Percentiles rank a stretch among this genome's conserved stretches.
These are phyloP conservation scores for Lachancea sp. DNA, from an alignment of 805 yeast species.

Conservation along the genomic window DNA sequence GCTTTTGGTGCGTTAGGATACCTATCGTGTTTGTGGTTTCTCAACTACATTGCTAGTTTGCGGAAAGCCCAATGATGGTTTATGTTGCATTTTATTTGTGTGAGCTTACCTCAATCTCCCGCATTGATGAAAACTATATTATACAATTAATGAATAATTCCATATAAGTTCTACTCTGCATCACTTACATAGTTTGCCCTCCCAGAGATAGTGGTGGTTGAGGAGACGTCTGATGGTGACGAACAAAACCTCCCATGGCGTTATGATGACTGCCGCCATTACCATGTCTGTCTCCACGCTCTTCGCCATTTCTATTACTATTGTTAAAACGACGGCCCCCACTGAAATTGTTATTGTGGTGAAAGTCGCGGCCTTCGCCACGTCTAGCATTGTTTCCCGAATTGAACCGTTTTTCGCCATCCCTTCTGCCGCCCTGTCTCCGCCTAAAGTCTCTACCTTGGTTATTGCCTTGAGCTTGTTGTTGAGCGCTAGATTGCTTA, in stretches of 20 bases:
- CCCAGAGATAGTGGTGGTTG: conserved; percentile 7
- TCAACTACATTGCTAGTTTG: conserved; percentile 34
- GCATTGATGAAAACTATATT: conserved; percentile 2
- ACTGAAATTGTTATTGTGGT: conserved; percentile 6
- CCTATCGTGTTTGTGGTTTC: conserved; percentile 58
- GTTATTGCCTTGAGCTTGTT: conserved; percentile 23
- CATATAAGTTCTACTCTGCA: conserved; percentile 11
- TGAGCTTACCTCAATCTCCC: not conserved
- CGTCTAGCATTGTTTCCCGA: conserved; percentile 26
- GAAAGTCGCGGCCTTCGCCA: conserved; percentile 23
- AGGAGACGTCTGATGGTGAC: conserved; percentile 21
- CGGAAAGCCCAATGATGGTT: conserved; percentile 2
- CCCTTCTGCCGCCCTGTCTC: conserved; percentile 19
- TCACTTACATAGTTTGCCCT: conserved; percentile 7
- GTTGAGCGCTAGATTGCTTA: conserved; percentile 39
- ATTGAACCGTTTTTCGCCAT: conserved; percentile 32
- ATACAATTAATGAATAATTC: conserved; percentile 6
- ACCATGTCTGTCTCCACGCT: conserved; percentile 2
- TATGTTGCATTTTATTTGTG: not conserved
- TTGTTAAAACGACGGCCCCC: conserved; percentile 5
- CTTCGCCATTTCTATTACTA: conserved; percentile 5
- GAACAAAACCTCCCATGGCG: conserved; percentile 31
- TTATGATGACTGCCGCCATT: conserved; percentile 12
- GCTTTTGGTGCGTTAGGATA: conserved; percentile 74
- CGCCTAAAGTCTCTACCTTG: conserved; percentile 29